Base-by-base conservation (phyloP, 2,329 filamentous ascomycete species). In the Cucurbitaria berberidis region DNA sequence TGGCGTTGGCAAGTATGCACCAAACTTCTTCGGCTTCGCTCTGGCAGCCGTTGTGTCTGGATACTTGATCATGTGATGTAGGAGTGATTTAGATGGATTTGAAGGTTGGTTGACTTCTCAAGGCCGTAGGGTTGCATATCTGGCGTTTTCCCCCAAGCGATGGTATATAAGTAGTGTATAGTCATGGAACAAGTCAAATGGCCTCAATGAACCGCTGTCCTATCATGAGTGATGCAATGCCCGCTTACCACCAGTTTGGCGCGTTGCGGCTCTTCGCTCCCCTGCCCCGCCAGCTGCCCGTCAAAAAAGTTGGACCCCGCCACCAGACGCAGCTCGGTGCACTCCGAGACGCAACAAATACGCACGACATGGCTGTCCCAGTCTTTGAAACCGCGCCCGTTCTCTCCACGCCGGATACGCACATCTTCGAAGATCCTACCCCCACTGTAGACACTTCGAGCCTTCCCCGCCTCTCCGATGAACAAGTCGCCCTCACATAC, bases 401-500 rank as follows among this genome's bases (percentile, higher is more conserved):
- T 2, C 79, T 88, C 38, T 88, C 85, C 1, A 88, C 86, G 3
- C 84, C 86, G 4, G 85, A 86, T 50, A 80, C 81, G 39, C 82
- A 85, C 63, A 80, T 87, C 26, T 80, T 88, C 60, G 82, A 85
- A 62, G 80, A 82, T 40, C 75, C 81, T 4, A 77, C 79, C 7
- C 75, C 81, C 2, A 60, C 77, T 16, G 69, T 76, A 19, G 74
- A 74, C 48, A 57, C 70, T 5, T 62, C 74, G 5, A 68, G 60
- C 50, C 46, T 74, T 5, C 62, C 68, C 4, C 66, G 61, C 36
- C 68, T 84, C 18, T 80, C 82, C 15, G 86, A 93, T 61, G 86
- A 90, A 68, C 89, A 93, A 68, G 80, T 98, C 26, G 78, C 80
- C 49, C 78, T 86, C 35, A 88, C 89, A 43, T 99, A 98, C 78